These are phyloP conservation scores for Musa beccarii DNA, from an alignment of 176 grass and related monocot genomes.

Conservation along the genomic window DNA sequence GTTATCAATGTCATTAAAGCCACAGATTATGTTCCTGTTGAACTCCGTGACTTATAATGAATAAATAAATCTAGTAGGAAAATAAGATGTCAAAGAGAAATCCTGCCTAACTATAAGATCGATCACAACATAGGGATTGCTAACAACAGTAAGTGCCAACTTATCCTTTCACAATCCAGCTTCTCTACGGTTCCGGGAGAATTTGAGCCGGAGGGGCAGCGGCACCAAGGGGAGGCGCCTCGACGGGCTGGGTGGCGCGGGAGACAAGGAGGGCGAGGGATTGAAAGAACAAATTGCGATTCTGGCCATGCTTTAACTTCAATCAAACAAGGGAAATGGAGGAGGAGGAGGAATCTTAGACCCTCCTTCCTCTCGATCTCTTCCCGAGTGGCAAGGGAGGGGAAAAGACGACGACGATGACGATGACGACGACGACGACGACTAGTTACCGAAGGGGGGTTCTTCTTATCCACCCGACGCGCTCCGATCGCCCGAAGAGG, in stretches of 20 bases:
- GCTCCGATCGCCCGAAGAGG: too few relatives aligned
- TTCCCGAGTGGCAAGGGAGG: not conserved
- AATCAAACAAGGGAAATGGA: not conserved
- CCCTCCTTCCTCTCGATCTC: not conserved
- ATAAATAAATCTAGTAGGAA: not conserved
- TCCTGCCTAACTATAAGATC: not conserved
- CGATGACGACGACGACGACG: too few relatives aligned
- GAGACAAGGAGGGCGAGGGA: conserved; percentile 11
- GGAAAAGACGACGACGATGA: too few relatives aligned
- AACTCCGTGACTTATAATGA: not conserved
- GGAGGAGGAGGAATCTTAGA: not conserved
- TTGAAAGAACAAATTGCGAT: conserved; percentile 24
- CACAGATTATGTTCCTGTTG: not conserved
- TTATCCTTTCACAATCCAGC: too few relatives aligned
- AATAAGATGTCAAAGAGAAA: not conserved
- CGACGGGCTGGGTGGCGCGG: conserved; percentile 2
- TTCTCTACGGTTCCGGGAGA: conserved; percentile 9
- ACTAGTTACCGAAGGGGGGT: too few relatives aligned
- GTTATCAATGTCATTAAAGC: not conserved
- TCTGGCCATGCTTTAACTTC: conserved; percentile 27
- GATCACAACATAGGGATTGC: too few relatives aligned
- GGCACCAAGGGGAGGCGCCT: not conserved
- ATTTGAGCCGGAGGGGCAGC: not conserved
- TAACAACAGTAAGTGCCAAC: too few relatives aligned
- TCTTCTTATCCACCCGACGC: too few relatives aligned